Evolutionary conservation across 148 eudicot genomes (phyloP).

Genomic region (Fagopyrum esculentum): DNA sequence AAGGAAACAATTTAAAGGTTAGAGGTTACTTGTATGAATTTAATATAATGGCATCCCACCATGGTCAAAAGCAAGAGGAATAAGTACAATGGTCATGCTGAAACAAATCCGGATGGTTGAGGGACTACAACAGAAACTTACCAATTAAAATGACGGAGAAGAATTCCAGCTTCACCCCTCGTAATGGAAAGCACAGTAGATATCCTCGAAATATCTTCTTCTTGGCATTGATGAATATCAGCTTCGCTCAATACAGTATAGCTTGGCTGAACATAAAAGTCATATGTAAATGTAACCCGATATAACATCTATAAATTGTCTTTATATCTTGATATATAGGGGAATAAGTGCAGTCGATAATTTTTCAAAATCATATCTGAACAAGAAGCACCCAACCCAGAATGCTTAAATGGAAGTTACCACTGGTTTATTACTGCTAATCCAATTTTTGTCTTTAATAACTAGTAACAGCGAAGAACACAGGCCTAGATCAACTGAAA

Average conservation of each 20-base stretch:
- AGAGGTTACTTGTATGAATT: neutral
- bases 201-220: slow-evolving; percentile 50
- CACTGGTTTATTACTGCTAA: neutral
- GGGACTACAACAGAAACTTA: slow-evolving; percentile 17
- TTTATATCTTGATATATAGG: neutral
- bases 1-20: neutral
- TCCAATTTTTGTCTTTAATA: neutral
- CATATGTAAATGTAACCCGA: neutral
- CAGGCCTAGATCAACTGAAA: neutral
- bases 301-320: neutral
- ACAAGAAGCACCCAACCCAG: neutral
- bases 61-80: neutral
- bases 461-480: neutral
- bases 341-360: neutral
- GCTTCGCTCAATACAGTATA: slow-evolving; percentile 57
- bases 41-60: neutral
- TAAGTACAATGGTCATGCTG: neutral
- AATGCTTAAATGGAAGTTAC: neutral
- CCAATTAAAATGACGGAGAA: slow-evolving; percentile 79
- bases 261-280: slow-evolving; percentile 32
- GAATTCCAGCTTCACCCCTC: slow-evolving; percentile 53
- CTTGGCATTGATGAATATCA: slow-evolving; percentile 60
- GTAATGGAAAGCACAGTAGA: slow-evolving; percentile 69
- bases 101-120: neutral
- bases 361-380: neutral